Conservation (phyloP, 108 stramenopile genomes). For the Fragilariopsis cylindrus region DNA sequence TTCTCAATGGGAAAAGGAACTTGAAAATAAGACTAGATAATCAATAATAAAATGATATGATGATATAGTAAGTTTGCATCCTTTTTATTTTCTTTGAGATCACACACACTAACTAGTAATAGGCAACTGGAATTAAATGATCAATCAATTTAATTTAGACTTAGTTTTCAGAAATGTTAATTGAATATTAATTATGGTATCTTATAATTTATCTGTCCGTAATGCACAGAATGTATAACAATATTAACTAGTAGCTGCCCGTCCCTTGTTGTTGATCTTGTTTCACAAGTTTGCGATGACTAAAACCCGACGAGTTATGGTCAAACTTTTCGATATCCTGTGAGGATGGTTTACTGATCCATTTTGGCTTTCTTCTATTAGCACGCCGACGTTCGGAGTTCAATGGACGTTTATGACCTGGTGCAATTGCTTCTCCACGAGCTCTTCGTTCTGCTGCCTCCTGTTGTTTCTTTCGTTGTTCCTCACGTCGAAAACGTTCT, state of each 20-base stretch:
- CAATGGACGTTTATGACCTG: constrained; percentile 64
- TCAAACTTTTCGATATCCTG: constrained; percentile 20
- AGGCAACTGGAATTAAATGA: too few relatives aligned
- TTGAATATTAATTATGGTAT: too few relatives aligned
- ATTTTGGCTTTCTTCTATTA: constrained; percentile 81
- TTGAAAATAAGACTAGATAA: constrained; percentile 28
- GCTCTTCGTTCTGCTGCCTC: constrained; percentile 73
- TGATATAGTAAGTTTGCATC: too few relatives aligned
- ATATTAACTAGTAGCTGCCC: too few relatives aligned
- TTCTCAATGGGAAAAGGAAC: constrained; percentile 75
- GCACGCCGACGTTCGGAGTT: constrained; percentile 86
- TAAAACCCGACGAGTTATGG: constrained; percentile 32
- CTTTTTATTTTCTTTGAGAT: too few relatives aligned
- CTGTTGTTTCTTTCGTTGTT: constrained; percentile 60
- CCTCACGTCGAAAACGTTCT: constrained; percentile 74
- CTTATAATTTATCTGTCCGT: too few relatives aligned
- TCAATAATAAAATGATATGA: not conserved
- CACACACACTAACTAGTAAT: too few relatives aligned
- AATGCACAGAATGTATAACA: too few relatives aligned
- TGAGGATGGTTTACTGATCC: constrained; percentile 4
- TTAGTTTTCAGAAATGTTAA: too few relatives aligned
- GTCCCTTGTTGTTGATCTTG: not conserved
- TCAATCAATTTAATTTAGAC: too few relatives aligned
- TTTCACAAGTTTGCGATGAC: constrained; percentile 16
- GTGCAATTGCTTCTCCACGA: constrained; percentile 31